Evolutionary conservation across 106 monocot genomes (phyloP).

Genomic region (Xerophyta viscosa): DNA sequence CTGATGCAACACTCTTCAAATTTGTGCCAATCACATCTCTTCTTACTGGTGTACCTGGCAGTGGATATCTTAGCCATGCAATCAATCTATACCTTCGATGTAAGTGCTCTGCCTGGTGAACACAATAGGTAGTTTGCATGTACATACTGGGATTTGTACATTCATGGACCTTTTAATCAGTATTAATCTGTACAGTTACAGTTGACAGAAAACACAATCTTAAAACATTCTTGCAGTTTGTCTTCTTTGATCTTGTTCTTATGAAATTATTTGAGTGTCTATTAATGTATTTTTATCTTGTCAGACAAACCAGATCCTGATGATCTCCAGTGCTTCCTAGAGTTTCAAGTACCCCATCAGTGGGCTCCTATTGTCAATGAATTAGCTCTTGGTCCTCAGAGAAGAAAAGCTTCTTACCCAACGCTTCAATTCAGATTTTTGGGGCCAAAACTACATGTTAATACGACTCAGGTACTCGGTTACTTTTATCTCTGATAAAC

Average conservation of each 20-base stretch:
- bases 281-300: conserved; percentile 3
- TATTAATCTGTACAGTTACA: too few relatives aligned
- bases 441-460: conserved; percentile 73
- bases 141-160: too few relatives aligned
- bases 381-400: conserved; percentile 70
- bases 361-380: conserved; percentile 93
- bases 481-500: too few relatives aligned
- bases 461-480: conserved; percentile 85
- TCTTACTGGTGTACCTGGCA: conserved; percentile 82
- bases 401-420: conserved; percentile 63
- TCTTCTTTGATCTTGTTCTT: too few relatives aligned
- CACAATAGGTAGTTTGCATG: too few relatives aligned
- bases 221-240: too few relatives aligned
- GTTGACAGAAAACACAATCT: too few relatives aligned
- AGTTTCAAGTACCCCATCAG: conserved; percentile 91
- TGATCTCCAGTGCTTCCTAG: conserved; percentile 75
- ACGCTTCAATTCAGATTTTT: conserved; percentile 66
- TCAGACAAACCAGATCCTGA: conserved; percentile 86
- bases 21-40: conserved; percentile 96
- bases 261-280: not conserved
- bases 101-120: conserved; percentile 26
- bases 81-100: conserved; percentile 96
- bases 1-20: conserved; percentile 81
- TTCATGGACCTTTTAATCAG: too few relatives aligned
- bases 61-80: conserved; percentile 97